A percentile compares a stretch with the other conserved stretches of the same genome.
phyloP scores from a whole-genome alignment of 208 protist genomes.

The Trypanosoma scelopori region DNA sequence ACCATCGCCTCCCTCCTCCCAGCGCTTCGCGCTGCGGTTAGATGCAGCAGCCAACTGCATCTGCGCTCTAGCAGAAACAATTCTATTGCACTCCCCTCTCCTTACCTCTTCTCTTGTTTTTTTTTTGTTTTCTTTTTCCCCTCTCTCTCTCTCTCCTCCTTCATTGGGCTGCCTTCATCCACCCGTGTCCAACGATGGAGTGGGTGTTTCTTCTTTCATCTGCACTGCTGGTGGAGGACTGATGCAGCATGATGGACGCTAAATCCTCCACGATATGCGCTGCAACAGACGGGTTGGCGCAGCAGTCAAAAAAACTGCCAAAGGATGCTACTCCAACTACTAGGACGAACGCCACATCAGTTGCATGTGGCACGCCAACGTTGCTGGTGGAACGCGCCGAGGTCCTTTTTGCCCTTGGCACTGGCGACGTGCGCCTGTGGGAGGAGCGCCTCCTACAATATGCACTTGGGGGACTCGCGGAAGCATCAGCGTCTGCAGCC shows the following conservation, averaged over 20 bases:
- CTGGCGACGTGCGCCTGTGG: constrained; percentile 13
- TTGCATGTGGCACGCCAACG: not conserved
- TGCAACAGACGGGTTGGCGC: too few species aligned
- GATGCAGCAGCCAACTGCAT: not conserved
- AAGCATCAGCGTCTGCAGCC: not conserved
- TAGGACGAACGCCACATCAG: not conserved
- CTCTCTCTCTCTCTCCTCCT: not conserved
- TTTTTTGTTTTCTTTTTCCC: not conserved
- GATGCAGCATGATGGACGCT: too few species aligned
- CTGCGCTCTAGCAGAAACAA: not conserved
- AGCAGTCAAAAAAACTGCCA: too few species aligned
- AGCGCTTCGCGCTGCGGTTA: too few species aligned
- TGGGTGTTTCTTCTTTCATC: too few species aligned
- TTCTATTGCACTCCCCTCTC: not conserved
- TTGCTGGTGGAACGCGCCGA: constrained; percentile 9
- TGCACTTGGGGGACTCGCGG: not conserved
- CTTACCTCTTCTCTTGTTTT: not conserved
- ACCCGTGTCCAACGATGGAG: not conserved
- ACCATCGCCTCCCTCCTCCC: too few species aligned
- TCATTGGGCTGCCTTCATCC: not conserved
- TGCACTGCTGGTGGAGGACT: too few species aligned
- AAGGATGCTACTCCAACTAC: not conserved
- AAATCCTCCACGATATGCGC: too few species aligned
- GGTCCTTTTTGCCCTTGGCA: constrained; percentile 21
- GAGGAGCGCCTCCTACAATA: constrained; percentile 9